Evolutionary conservation across 495 filamentous ascomycete species (phyloP).

Genomic region (Darksidea phi): DNA sequence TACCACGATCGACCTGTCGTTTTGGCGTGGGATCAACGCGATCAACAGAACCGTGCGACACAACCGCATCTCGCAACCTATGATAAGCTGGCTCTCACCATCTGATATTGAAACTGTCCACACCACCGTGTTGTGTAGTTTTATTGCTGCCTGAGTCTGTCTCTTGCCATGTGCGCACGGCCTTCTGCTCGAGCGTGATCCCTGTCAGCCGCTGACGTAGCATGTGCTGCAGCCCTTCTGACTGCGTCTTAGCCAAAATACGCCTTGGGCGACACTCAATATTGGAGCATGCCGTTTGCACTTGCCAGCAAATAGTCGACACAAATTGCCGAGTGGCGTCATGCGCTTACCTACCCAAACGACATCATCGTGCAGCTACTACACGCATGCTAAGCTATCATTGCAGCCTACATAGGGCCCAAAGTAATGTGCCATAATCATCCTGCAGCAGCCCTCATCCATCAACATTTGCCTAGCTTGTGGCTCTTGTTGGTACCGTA

Average conservation of each 20-base stretch:
- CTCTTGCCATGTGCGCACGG: neutral
- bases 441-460: too few species aligned
- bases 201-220: slow-evolving; percentile 24
- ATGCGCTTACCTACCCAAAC: slow-evolving; percentile 11
- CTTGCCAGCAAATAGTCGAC: neutral
- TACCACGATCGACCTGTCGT: too few species aligned
- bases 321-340: neutral
- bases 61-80: neutral
- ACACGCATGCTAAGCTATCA: too few species aligned
- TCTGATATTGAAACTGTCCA: too few species aligned
- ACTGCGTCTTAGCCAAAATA: neutral
- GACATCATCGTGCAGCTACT: slow-evolving; percentile 22
- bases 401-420: too few species aligned
- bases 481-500: too few species aligned
- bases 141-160: too few species aligned
- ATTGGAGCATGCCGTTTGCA: slow-evolving; percentile 9
- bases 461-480: too few species aligned
- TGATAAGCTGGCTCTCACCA: neutral
- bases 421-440: too few species aligned
- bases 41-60: slow-evolving; percentile 10
- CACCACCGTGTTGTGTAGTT: too few species aligned
- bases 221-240: slow-evolving; percentile 10
- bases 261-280: neutral
- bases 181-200: neutral
- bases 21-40: slow-evolving; percentile 6